Evolutionary conservation across 2,329 filamentous ascomycete genomes (phyloP).

Genomic region (Aspergillus bombycis): DNA sequence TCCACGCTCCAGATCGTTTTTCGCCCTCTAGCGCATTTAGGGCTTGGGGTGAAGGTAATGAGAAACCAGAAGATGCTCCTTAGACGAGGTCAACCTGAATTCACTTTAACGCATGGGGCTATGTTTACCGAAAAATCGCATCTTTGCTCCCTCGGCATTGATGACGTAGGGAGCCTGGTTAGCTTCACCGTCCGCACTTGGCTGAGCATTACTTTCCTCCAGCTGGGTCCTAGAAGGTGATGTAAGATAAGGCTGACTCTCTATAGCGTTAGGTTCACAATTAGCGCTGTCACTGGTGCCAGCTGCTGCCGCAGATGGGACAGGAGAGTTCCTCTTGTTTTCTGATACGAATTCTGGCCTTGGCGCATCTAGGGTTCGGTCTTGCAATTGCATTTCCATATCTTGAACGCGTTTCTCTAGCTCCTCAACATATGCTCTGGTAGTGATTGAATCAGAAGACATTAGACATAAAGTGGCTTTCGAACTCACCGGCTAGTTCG

Average conservation of each 20-base stretch:
- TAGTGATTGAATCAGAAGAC: background rate
- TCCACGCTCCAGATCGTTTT: conserved; percentile 2
- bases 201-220: background rate
- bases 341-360: no score
- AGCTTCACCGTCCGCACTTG: background rate
- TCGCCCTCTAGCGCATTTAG: conserved; percentile 7
- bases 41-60: background rate
- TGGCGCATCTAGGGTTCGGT: background rate
- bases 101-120: background rate
- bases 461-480: background rate
- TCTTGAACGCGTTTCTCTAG: conserved; percentile 13
- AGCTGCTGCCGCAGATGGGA: background rate
- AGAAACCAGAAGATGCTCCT: conserved; percentile 25
- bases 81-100: conserved; percentile 5
- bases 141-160: conserved; percentile 17
- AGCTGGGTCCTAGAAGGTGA: background rate
- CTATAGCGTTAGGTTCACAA: background rate
- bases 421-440: conserved; percentile 14
- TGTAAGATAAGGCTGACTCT: background rate
- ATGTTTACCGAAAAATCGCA: conserved; percentile 24
- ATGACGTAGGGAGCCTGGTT: conserved; percentile 19
- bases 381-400: conserved; percentile 15
- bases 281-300: background rate
- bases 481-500: conserved; percentile 6
- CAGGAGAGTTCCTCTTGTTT: background rate